phyloP scores from a whole-genome alignment of 2,329 filamentous ascomycete genomes.

The Thielaviopsis musarum region DNA sequence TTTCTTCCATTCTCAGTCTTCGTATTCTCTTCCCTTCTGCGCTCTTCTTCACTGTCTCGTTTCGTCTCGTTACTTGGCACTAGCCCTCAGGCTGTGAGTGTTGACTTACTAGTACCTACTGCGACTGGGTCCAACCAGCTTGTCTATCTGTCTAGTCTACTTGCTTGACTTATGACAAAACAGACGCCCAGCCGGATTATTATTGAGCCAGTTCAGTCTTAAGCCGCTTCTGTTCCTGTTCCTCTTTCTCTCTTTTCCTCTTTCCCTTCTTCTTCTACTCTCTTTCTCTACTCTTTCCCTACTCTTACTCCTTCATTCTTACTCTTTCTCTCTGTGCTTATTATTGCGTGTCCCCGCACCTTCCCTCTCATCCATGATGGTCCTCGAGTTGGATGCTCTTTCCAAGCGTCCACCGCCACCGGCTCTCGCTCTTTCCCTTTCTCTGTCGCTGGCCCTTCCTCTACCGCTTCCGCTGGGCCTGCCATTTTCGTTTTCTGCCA shows the following conservation, averaged over 20 bases:
- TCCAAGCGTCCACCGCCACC: background rate
- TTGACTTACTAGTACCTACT: too few relatives aligned
- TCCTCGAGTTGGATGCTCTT: background rate
- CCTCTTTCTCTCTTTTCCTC: background rate
- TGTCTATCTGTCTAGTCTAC: background rate
- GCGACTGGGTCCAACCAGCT: too few relatives aligned
- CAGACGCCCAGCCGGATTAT: too few relatives aligned
- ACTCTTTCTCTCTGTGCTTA: background rate
- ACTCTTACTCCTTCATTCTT: background rate
- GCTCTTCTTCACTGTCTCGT: too few relatives aligned
- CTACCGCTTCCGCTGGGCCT: background rate
- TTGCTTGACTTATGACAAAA: too few relatives aligned
- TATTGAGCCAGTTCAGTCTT: too few relatives aligned
- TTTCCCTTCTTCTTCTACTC: background rate
- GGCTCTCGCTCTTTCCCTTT: background rate
- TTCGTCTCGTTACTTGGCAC: too few relatives aligned
- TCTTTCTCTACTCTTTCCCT: background rate
- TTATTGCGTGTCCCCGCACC: too few relatives aligned
- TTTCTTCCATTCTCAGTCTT: background rate
- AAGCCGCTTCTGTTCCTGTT: too few relatives aligned
- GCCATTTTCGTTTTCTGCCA: too few relatives aligned
- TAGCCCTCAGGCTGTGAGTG: too few relatives aligned
- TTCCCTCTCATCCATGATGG: background rate
- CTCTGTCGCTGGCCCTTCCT: background rate
- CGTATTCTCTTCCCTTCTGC: background rate